Evolutionary conservation across 805 yeast species (phyloP), one percentile per base, ranked within the genome.

Genomic region (Wickerhamiella nectarea): DNA sequence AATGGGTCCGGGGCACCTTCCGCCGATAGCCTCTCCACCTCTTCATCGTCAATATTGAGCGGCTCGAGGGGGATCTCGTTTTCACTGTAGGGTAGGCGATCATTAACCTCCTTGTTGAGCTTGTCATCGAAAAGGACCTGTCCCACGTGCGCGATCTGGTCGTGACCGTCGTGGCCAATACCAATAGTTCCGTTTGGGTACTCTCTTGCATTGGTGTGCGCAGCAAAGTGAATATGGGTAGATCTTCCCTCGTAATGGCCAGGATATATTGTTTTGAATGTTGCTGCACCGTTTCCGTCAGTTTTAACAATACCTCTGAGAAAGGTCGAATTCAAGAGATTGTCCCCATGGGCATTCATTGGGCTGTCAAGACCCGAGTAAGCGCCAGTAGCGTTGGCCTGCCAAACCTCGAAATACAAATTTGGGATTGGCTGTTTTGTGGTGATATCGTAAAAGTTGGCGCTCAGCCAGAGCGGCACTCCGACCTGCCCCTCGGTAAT

Each of bases 371-470:
- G 34, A 14, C 41, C 41, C 7, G 34, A 25, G 17, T 37, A 37
- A 6, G 34, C 21, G n/a, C 41, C 41, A 4, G 41, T 37, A 10
- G 41, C 21, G 25, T 37, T 37, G 25, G 34, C 25, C 24, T 37
- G 41, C 41, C 41, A 37, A 2, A 37, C 34, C 15, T 37, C 41
- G 19, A 29, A 37, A 24, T 37, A 18, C 41, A 37, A 26, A 10
- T 19, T 15, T n/a, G 17, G 24, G 14, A 37, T 34, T 2, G 41
- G 41, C 24, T 37, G 12, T 4, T 19, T 22, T 6, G 24, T 37
- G 28, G 41, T 26, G 34, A 37, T 37, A 28, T 37, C 41, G 10
- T 37, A 37, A 19, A 37, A 37, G 34, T 37, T 37, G 19, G 41
- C 41, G 21, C 41, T 37, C 12, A 43, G 15, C 25, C 38, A 18